Evolutionary conservation across 768 basidiomycete genomes (phyloP), one percentile per base, ranked within the genome.

Genomic region (Ramaria sp.): DNA sequence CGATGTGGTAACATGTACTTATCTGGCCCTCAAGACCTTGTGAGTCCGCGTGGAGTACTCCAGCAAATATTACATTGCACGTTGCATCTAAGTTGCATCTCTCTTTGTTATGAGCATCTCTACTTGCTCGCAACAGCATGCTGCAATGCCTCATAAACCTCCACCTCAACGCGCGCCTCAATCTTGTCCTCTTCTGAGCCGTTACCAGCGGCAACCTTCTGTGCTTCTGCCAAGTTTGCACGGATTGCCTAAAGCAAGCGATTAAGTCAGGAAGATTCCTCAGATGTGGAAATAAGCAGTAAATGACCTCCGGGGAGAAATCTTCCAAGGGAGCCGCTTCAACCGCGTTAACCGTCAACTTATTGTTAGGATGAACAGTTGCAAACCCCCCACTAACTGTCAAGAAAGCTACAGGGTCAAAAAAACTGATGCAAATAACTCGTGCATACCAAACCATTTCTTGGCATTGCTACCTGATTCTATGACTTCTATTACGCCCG

Each of bases 291-390:
- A n/a, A 37, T n/a, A 37, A 20, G 27, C 19, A 38, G 53, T 24
- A 39, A 67, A 78, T 57, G 62, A 95, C 95, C 79, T 97, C 96
- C 20, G 78, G 64, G 0, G 94, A 95, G 75, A 97, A 95, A 41
- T 83, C 77, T 56, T 94, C 92, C 39, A 98, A 75, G 20, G 91
- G 84, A 57, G 93, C 94, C 59, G 89, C 96, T 77, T 99, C 96
- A 47, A 99, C 85, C 58, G 87, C 92, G 73, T 98, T 99, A 69
- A 99, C 88, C 41, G 96, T 98, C 59, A 98, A 75, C 63, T 81
- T 85, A 80, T 97, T 99, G 74, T 94, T 92, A 37, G 92, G 91
- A 72, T 99, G 96, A 41, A 99, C 90, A 59, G 89, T 97, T 53
- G 96, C 94, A 70, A 99, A 97, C 54, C 96, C 96, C 58, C 91